phyloP scores from a whole-genome alignment of 2,329 filamentous ascomycete species.

The Gyromitra esculenta region DNA sequence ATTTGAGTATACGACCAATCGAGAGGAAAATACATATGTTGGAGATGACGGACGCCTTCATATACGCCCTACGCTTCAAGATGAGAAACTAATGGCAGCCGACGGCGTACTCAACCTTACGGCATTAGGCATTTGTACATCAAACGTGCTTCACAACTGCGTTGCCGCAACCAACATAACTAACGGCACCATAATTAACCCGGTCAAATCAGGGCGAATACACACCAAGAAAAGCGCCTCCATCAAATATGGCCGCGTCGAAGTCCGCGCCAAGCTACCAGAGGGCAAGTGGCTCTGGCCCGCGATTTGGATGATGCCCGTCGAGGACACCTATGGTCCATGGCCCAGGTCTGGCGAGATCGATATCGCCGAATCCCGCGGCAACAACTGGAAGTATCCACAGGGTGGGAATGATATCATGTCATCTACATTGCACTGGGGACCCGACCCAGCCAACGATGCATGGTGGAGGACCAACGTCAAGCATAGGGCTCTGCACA shows the following conservation, averaged over 20 bases:
- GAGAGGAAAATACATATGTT: constrained; percentile 78
- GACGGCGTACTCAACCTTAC: constrained; percentile 76
- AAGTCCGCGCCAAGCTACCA: constrained; percentile 80
- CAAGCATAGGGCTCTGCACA: constrained; percentile 78
- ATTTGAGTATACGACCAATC: constrained; percentile 78
- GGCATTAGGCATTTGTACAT: constrained; percentile 74
- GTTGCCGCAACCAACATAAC: constrained; percentile 78
- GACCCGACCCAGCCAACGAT: constrained; percentile 75
- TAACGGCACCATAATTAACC: constrained; percentile 79
- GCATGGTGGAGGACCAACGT: constrained; percentile 85
- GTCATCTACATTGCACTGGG: constrained; percentile 83
- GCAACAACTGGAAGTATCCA: constrained; percentile 80
- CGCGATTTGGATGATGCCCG: constrained; percentile 89
- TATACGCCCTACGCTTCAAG: constrained; percentile 81
- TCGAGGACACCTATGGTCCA: constrained; percentile 74
- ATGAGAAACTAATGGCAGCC: constrained; percentile 71
- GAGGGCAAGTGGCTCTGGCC: constrained; percentile 88
- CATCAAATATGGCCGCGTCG: constrained; percentile 83
- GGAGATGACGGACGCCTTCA: constrained; percentile 72
- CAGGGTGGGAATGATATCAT: constrained; percentile 84
- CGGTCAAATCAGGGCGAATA: constrained; percentile 79
- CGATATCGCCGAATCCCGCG: constrained; percentile 81
- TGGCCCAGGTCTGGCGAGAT: constrained; percentile 87
- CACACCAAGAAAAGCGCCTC: constrained; percentile 75
- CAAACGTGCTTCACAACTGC: constrained; percentile 69